These are phyloP conservation scores for Mycosphaerella sp. DNA, from an alignment of 2,329 filamentous ascomycete species.

Conservation along the genomic window DNA sequence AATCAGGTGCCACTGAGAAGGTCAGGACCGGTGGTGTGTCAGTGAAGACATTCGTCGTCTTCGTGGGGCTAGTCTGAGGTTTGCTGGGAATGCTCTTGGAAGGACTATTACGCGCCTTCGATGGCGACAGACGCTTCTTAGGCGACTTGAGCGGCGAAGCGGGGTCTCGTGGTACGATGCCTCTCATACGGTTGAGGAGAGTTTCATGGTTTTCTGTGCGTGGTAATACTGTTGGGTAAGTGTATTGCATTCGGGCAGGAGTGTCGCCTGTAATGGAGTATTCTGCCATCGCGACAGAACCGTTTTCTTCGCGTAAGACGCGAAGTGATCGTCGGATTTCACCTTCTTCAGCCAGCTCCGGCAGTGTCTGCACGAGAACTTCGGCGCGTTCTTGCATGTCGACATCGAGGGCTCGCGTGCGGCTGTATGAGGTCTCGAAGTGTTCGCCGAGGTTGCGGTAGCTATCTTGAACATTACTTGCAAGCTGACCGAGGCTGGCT, in stretches of 20 bases:
- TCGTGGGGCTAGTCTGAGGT: constrained; percentile 27
- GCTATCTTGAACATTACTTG: constrained; percentile 63
- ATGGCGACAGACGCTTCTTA: constrained; percentile 31
- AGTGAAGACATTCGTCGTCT: constrained; percentile 30
- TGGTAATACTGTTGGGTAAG: constrained; percentile 73
- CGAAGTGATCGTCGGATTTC: constrained; percentile 63
- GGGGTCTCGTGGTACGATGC: constrained; percentile 29
- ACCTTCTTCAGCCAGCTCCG: constrained; percentile 50
- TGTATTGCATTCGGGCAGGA: constrained; percentile 72
- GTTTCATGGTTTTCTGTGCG: constrained; percentile 61
- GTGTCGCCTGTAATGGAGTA: constrained; percentile 83
- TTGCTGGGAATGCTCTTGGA: constrained; percentile 28
- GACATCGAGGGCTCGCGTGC: constrained; percentile 61
- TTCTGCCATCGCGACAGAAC: constrained; percentile 61
- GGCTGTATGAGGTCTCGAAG: constrained; percentile 61
- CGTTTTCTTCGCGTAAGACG: constrained; percentile 64
- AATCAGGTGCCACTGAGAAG: constrained; percentile 13
- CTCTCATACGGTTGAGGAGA: constrained; percentile 49
- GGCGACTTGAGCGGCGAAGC: constrained; percentile 29
- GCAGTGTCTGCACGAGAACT: constrained; percentile 55
- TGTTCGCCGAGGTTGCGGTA: constrained; percentile 66
- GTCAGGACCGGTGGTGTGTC: constrained; percentile 29
- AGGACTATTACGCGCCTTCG: constrained; percentile 21
- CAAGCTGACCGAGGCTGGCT: constrained; percentile 59
- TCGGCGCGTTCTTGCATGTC: constrained; percentile 59